Evolutionary conservation across 805 yeast genomes (phyloP), one percentile per base, ranked within the genome.

Genomic region (Barnettozyma vustinii): DNA sequence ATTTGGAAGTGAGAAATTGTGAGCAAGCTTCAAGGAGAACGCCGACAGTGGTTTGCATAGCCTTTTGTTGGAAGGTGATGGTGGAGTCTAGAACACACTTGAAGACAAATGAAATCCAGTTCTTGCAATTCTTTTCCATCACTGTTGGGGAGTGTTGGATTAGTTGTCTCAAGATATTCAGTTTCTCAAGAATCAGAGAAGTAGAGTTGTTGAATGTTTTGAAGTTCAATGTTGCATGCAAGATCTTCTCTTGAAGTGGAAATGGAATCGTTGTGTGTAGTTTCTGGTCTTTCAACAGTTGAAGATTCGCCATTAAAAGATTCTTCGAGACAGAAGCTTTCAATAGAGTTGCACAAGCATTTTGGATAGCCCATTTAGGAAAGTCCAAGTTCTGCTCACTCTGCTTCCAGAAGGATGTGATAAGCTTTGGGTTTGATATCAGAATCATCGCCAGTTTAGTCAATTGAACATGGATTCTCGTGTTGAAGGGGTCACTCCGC

Each of bases 61-160:
- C 48, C 37, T 61, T 60, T 23, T 44, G 18, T 18, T 43, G 40
- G 8, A 16, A 35, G 10, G 18, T 19, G 5, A 33, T n/a, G 10
- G 26, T 15, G 10, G 44, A 43, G 12, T 47, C 50, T 6, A 35
- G 21, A 6, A 43, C n/a, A n/a, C 40, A 37, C 15, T 56, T 58
- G 45, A 57, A 47, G 1, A 58, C 20, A 18, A 51, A 51, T 0
- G 52, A 45, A 3, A 59, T 7, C 65, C 65, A 61, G 15, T 44
- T 42, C 36, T 59, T 57, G 15, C 54, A 54, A 33, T 60, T 57
- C 41, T 59, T 61, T 41, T 58, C 63, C 65, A 61, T 61, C 56
- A 61, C 54, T 8, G 50, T 13, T 2, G 64, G 32, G 43, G 49
- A 50, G 23, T 52, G 46, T 1, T 41, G 10, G 1, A 61, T 44